phyloP scores from a whole-genome alignment of 352 stramenopile species.

The Globisporangium yorkense region DNA sequence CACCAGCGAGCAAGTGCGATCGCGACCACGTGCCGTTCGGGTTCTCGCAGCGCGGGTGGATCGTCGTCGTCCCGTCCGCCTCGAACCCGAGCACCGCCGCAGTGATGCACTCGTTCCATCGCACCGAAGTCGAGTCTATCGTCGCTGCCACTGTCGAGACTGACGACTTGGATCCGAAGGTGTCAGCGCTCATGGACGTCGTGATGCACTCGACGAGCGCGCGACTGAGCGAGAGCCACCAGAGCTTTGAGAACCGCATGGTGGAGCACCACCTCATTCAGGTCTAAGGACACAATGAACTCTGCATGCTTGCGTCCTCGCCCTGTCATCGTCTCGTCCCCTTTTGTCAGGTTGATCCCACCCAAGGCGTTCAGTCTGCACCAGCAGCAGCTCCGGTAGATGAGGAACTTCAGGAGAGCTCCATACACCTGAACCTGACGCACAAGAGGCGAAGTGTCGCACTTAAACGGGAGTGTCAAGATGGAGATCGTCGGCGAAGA shows the following conservation, averaged over 20 bases:
- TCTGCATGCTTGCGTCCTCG: too few relatives aligned
- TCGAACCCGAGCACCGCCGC: constrained; percentile 1
- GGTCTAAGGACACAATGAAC: not conserved
- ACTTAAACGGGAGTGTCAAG: not conserved
- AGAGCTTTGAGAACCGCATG: constrained; percentile 11
- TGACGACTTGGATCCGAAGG: constrained; percentile 2
- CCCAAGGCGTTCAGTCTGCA: too few relatives aligned
- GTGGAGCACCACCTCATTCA: not conserved
- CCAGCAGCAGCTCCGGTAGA: too few relatives aligned
- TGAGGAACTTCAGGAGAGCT: too few relatives aligned
- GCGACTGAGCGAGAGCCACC: constrained; percentile 6
- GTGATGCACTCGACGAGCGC: constrained; percentile 9
- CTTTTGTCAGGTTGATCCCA: too few relatives aligned
- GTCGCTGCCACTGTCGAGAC: not conserved
- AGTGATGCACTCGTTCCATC: constrained; percentile 11
- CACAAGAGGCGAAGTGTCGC: not conserved
- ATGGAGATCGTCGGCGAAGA: constrained; percentile 4
- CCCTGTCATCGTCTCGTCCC: too few relatives aligned
- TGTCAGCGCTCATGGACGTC: constrained; percentile 12
- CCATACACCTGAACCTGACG: too few relatives aligned
- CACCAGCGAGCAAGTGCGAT: not conserved
- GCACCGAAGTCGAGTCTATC: not conserved
- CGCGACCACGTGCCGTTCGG: not conserved
- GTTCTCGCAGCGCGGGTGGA: constrained; percentile 9
- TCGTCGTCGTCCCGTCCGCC: constrained; percentile 7